Evolutionary conservation across 2,329 filamentous ascomycete genomes (phyloP), one percentile per base, ranked within the genome.

Genomic region (Trichoderma brevicompactum): DNA sequence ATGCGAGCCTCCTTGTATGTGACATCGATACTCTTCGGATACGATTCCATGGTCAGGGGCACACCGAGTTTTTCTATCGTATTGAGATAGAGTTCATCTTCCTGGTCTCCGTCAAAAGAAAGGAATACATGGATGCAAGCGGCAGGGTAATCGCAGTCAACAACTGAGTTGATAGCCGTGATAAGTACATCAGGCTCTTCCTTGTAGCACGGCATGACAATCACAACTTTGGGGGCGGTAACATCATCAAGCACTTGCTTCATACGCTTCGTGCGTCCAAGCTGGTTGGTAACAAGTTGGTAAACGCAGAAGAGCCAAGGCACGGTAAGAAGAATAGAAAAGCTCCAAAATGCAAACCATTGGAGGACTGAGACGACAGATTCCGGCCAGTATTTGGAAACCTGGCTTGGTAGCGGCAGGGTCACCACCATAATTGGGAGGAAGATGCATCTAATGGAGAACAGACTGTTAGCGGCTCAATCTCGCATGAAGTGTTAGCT

Each of bases 191-290:
- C 90, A 0, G 92, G 92, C 36, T 93, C 88, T 74, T 98, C 95
- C 74, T 95, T 92, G 80, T 97, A 98, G 74, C 94, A 96, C 5
- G 94, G 95, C 93, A 98, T 97, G 66, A 98, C 90, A 67, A 98
- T 91, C 68, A 97, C 92, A 15, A 96, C 91, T 78, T 98, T 98
- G 1, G 94, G 95, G 0, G 95, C 94, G 0, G 89, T 93, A 2
- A 86, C 81, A 74, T 96, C 92, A 75, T 97, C 92, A 58, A 97
- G 84, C 0, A 92, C 87, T 69, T 92, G 86, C 75, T 96, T 94
- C 74, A 97, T 92, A 60, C 90, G 86, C 75, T 92, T 92, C 48
- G 85, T 89, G 69, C 92, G 87, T 23, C 94, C 94, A 32, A 98
- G 83, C 40, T 92, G 90, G 71, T 95, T 91, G 8, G 92, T 96